phyloP scores from a whole-genome alignment of 371 early-diverging fungal genomes.

The Nematocida major region DNA sequence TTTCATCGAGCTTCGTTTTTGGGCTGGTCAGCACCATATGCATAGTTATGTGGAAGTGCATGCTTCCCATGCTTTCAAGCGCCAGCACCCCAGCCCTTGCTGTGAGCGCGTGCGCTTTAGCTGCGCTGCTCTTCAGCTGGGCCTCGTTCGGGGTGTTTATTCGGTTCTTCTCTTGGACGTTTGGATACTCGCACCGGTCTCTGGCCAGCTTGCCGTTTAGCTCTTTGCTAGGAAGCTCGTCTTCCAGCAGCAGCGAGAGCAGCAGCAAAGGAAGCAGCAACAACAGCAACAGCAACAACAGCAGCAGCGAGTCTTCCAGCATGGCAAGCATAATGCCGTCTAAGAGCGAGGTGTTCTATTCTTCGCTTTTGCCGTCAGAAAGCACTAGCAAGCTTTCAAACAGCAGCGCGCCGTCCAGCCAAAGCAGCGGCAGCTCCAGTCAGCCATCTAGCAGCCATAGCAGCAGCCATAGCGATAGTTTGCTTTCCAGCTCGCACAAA shows the following conservation, averaged over 20 bases:
- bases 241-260: neutral
- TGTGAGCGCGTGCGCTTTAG: neutral
- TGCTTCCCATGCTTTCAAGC: neutral
- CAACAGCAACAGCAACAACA: neutral
- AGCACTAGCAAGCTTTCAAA: too few species aligned
- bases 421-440: neutral
- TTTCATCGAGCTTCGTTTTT: constrained; percentile 16
- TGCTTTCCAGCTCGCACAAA: too few species aligned
- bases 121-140: constrained; percentile 1
- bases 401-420: neutral
- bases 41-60: neutral
- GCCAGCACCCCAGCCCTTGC: neutral
- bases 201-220: neutral
- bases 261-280: too few species aligned
- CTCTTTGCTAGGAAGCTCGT: neutral
- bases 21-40: neutral
- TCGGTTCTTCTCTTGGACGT: constrained; percentile 17
- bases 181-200: constrained; percentile 18
- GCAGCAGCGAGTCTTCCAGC: neutral
- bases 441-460: neutral
- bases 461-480: neutral
- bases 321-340: too few species aligned
- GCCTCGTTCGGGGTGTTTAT: neutral
- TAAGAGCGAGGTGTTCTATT: too few species aligned
- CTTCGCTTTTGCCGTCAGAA: too few species aligned